Base-by-base conservation (phyloP, 1,284 basidiomycete genomes). In the Taiwanofungus camphoratus region DNA sequence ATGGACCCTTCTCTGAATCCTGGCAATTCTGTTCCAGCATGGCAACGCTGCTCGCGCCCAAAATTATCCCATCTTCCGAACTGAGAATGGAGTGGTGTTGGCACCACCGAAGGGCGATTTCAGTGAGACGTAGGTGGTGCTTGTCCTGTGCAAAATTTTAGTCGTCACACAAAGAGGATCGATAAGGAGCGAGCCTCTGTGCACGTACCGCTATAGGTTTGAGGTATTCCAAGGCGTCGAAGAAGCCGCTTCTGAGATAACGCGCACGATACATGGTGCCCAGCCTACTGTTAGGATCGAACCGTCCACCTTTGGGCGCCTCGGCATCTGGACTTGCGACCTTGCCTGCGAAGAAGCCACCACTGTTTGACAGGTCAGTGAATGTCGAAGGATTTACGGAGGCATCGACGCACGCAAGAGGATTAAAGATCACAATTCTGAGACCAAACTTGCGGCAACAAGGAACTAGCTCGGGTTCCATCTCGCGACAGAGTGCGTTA, bases 391-490 rank as follows among this genome's bases (percentile, higher is more conserved):
- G n/a, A n/a, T n/a, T n/a, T n/a, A n/a, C n/a, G n/a, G n/a, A n/a
- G n/a, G n/a, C 13, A 19, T 39, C 19, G 13, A 56, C 61, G 44
- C 39, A 66, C 67, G 73, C 73, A 24, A 77, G 62, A 15, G 73
- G 71, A 48, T 70, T 74, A 55, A 71, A 76, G 24, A 73, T 63
- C 15, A 78, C 75, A 39, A 78, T 61, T 19, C 74, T 59, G 38
- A 82, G 55, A 15, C 71, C 74, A 55, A 67, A 76, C 53, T 78
- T 77, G 40, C 77, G 67, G 46, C 68, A 65, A 58, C 75, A 76
- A 1, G 73, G 74, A n/a, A 77, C 60, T 15, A 79, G 65, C 56
- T 80, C 76, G 1, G 71, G 47, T 50, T 80, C 76, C 36, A 75
- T 73, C 32, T 66, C 66, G 6, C 77, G 69, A 2, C 70, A 73